Evolutionary conservation across 192 early-diverging fungal species (phyloP).

Genomic region (Cladochytrium replicatum): DNA sequence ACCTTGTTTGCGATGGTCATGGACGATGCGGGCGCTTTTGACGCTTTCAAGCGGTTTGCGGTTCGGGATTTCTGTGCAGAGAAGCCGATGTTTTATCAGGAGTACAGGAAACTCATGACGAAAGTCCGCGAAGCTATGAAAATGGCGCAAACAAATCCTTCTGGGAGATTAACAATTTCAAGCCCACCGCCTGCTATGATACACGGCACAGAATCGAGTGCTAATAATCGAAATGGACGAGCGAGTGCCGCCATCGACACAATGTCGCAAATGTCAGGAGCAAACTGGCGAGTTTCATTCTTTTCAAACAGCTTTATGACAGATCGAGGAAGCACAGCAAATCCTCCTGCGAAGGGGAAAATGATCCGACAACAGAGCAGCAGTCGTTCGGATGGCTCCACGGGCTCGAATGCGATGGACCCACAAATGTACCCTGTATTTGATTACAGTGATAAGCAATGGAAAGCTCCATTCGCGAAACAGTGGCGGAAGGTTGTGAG

Average conservation of each 20-base stretch:
- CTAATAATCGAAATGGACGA: too few species aligned
- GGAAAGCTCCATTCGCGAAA: too few species aligned
- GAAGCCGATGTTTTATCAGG: slow-evolving; percentile 25
- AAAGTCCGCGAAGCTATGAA: slow-evolving; percentile 14
- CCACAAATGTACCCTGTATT: too few species aligned
- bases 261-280: background rate
- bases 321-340: background rate
- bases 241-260: too few species aligned
- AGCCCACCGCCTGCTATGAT: too few species aligned
- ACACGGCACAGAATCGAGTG: too few species aligned
- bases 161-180: too few species aligned
- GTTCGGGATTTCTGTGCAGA: slow-evolving; percentile 22
- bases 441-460: too few species aligned
- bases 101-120: slow-evolving; percentile 18
- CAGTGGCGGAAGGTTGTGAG: too few species aligned
- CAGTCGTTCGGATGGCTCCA: too few species aligned
- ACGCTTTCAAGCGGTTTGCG: slow-evolving; percentile 21
- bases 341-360: background rate
- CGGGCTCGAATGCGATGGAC: too few species aligned
- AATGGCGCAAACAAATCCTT: background rate
- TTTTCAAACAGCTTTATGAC: background rate
- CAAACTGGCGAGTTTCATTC: background rate
- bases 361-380: background rate
- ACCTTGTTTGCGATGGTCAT: slow-evolving; percentile 15
- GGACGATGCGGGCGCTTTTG: slow-evolving; percentile 16